Conservation (phyloP, 768 basidiomycete genomes). For the Tulasnella sp. region DNA sequence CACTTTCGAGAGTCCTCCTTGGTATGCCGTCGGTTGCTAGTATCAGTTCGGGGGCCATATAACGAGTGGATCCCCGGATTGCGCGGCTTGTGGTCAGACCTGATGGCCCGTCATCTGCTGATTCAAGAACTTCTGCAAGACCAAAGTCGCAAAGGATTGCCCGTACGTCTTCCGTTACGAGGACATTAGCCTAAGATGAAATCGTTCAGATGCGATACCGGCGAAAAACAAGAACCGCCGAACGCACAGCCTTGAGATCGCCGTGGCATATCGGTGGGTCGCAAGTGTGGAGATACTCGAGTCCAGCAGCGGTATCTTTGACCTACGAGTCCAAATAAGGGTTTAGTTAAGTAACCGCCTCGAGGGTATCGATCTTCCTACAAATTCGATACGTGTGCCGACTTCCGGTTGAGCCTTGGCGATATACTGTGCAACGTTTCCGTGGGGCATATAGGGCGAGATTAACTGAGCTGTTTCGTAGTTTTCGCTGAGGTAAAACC, state of each 20-base stretch:
- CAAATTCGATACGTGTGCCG: background rate
- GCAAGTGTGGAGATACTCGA: slow-evolving; percentile 1
- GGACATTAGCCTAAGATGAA: background rate
- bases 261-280: slow-evolving; percentile 6
- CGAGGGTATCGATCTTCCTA: background rate
- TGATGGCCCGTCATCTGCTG: background rate
- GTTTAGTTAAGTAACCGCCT: background rate
- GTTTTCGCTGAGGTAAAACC: slow-evolving; percentile 10
- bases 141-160: slow-evolving; percentile 10
- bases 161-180: background rate
- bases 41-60: background rate
- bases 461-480: background rate
- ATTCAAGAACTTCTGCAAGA: background rate
- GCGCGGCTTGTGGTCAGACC: background rate
- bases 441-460: background rate
- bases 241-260: slow-evolving; percentile 6
- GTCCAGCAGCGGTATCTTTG: background rate
- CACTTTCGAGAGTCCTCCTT: slow-evolving; percentile 3
- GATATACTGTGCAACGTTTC: background rate
- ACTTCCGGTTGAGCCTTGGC: background rate
- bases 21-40: background rate
- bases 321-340: background rate
- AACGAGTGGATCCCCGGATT: background rate
- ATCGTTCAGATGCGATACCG: background rate
- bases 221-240: background rate